phyloP scores from a whole-genome alignment of 148 eudicot genomes.

The Camellia sinensis region DNA sequence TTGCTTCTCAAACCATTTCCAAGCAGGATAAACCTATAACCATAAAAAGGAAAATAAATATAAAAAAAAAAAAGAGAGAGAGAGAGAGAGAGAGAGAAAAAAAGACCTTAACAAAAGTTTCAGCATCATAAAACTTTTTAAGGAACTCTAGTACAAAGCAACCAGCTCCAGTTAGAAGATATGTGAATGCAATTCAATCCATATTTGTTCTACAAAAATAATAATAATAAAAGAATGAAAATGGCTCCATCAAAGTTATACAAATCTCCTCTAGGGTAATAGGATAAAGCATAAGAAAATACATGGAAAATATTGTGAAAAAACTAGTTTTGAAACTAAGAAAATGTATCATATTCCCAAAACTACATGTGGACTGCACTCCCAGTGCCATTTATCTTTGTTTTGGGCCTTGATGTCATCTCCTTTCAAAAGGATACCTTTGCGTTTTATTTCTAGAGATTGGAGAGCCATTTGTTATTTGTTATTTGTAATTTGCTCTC shows the following conservation, averaged over 20 bases:
- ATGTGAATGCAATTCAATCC: not conserved
- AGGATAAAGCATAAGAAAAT: not conserved
- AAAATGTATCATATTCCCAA: not conserved
- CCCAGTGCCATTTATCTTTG: too few species aligned
- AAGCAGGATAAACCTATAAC: slow-evolving; percentile 87
- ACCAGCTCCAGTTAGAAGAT: not conserved
- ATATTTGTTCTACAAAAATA: too few species aligned
- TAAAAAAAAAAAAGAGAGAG: too few species aligned
- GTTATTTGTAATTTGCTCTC: too few species aligned
- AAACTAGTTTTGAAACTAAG: not conserved
- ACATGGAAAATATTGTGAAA: not conserved
- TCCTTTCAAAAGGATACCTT: too few species aligned
- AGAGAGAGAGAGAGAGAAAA: not conserved
- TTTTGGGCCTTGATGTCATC: too few species aligned
- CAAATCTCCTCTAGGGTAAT: not conserved
- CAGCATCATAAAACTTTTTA: slow-evolving; percentile 3
- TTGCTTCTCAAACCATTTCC: slow-evolving; percentile 99
- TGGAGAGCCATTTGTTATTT: too few species aligned
- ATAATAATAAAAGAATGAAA: too few species aligned
- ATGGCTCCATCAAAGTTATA: not conserved
- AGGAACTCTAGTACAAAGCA: not conserved
- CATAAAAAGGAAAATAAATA: not conserved
- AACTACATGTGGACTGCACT: not conserved
- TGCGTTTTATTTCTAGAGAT: too few species aligned
- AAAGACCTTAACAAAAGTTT: not conserved